A percentile compares a stretch with the other conserved stretches of the same genome.
phyloP scores from a whole-genome alignment of 2,329 filamentous ascomycete genomes.

The Xylariaceae sp. region DNA sequence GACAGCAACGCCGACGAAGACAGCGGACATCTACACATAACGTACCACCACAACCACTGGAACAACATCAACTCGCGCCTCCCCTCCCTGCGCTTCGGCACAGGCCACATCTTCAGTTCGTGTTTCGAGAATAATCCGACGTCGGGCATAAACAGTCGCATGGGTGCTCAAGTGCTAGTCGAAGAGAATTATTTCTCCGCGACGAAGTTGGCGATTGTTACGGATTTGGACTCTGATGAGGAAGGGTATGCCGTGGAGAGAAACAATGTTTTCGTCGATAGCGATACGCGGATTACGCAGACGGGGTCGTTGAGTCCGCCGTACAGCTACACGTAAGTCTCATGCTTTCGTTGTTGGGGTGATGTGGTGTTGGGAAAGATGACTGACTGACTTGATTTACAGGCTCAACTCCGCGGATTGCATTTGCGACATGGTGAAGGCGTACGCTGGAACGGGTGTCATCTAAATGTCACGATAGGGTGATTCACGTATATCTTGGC shows the following conservation, averaged over 20 bases:
- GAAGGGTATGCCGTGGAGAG: slow-evolving; percentile 40
- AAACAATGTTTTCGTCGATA: slow-evolving; percentile 42
- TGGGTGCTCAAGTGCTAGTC: slow-evolving; percentile 47
- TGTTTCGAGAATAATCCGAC: slow-evolving; percentile 41
- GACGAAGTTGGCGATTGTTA: slow-evolving; percentile 38
- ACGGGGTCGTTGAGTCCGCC: slow-evolving; percentile 31
- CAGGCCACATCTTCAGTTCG: slow-evolving; percentile 53
- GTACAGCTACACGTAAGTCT: slow-evolving; percentile 35
- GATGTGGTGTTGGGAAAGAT: too few species aligned
- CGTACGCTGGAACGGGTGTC: slow-evolving; percentile 14
- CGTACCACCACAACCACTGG: slow-evolving; percentile 64
- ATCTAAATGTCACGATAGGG: not conserved
- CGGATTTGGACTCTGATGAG: slow-evolving; percentile 41
- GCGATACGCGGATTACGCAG: slow-evolving; percentile 33
- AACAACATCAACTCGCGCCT: slow-evolving; percentile 58
- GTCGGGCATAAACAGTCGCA: slow-evolving; percentile 48
- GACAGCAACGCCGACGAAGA: slow-evolving; percentile 55
- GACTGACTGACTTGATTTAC: not conserved
- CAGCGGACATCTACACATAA: slow-evolving; percentile 56
- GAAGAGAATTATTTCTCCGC: slow-evolving; percentile 46
- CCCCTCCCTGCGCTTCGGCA: slow-evolving; percentile 62
- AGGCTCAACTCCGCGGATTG: slow-evolving; percentile 22
- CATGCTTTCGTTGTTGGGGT: not conserved
- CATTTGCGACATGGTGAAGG: slow-evolving; percentile 21
- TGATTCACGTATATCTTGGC: too few species aligned